These are phyloP conservation scores for Penicilliopsis zonata DNA, from an alignment of 495 filamentous ascomycete genomes.

Conservation along the genomic window DNA sequence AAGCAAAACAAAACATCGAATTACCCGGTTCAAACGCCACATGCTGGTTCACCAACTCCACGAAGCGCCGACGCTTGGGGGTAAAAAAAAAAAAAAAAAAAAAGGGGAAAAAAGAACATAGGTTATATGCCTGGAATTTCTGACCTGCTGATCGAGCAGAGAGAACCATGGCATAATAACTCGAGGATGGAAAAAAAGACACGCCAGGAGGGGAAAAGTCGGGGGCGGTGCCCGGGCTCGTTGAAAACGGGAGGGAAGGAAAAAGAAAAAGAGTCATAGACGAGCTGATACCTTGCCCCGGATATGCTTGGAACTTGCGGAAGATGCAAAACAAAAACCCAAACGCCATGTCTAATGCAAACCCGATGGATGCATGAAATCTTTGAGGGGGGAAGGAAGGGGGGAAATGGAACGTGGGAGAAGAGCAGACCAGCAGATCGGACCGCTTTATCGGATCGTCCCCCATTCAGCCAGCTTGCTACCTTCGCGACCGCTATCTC, in stretches of 20 bases:
- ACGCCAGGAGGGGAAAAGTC: not conserved
- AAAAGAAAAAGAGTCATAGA: constrained; percentile 4
- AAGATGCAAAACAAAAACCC: constrained; percentile 21
- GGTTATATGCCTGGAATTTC: too few species aligned
- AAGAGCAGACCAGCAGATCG: not conserved
- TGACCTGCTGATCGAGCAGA: too few species aligned
- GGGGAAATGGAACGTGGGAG: constrained; percentile 2
- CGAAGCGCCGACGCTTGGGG: constrained; percentile 24
- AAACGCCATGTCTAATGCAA: constrained; percentile 32
- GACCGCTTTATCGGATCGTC: constrained; percentile 46
- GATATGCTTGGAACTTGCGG: constrained; percentile 17
- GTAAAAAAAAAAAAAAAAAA: constrained; percentile 5
- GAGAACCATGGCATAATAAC: too few species aligned
- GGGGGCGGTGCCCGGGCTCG: not conserved
- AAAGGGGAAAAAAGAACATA: constrained; percentile 2
- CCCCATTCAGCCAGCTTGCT: constrained; percentile 57
- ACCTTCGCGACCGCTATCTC: constrained; percentile 37
- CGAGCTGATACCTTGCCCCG: too few species aligned
- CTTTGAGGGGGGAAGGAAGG: constrained; percentile 1
- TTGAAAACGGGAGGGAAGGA: constrained; percentile 2
- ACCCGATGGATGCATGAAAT: constrained; percentile 10
- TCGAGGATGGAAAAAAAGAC: not conserved
- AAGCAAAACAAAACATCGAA: constrained; percentile 1
- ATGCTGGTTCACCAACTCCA: constrained; percentile 20
- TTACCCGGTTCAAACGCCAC: constrained; percentile 10